Base-by-base conservation (phyloP, 2,329 filamentous ascomycete genomes). In the Arthroderma sp. region DNA sequence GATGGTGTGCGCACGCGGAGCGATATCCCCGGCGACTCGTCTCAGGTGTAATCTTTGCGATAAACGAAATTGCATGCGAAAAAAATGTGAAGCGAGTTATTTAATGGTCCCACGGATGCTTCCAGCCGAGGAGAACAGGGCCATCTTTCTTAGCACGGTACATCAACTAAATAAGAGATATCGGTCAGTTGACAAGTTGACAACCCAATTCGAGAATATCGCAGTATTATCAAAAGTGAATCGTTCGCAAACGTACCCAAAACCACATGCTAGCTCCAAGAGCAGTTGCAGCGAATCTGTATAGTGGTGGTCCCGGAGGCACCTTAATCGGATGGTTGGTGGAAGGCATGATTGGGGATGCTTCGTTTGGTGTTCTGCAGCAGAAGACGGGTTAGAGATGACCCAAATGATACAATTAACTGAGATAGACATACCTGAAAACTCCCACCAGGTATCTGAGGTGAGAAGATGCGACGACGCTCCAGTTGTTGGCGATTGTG, bases 231-330 rank as follows among this genome's bases (percentile, higher is more conserved):
- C 23, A 15, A 15, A 43, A 17, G 7, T 11, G 25, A 8, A 11
- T 15, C 58, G 4, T 35, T 28, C n/a, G 15, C 2, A 23, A 49
- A 78, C 86, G 70, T 82, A 97, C 91, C 74, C 93, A 98, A 77
- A 98, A 97, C 93, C 93, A 98, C 93, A 97, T 98, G 76, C 87
- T 88, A 57, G 93, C 93, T 65, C 90, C 88, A 62, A 98, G 79
- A 61, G 85, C 88, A 47, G 89, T 96, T 51, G 88, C 91, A 59
- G 85, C 81, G 73, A 91, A 86, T 70, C 88, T 83, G 78, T 97
- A 95, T 63, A 95, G 69, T 49, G 82, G 83, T 61, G 81, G 78
- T 53, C 75, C 79, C 35, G 79, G 81, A 69, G 81, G 83, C 68
- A 86, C 65, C 63, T 74, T 71, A 58, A 75, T 71, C 37, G 73